phyloP scores from a whole-genome alignment of 176 grass and related monocot genomes.

The Miscanthus lutarioriparius region DNA sequence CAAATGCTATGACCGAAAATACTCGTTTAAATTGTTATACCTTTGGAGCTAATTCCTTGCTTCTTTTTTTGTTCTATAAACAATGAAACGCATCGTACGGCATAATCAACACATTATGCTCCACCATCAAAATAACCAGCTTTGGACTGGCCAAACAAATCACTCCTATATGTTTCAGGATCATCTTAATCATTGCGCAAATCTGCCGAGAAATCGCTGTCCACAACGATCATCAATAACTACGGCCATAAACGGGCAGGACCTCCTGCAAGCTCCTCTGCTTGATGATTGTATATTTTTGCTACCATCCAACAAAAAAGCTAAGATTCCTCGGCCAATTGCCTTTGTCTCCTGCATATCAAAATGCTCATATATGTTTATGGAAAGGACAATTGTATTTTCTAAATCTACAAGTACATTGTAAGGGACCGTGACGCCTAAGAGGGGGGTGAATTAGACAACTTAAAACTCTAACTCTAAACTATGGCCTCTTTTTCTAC shows the following conservation, averaged over 20 bases:
- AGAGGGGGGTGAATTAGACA: too few relatives aligned
- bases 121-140: slow-evolving; percentile 31
- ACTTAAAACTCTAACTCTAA: too few relatives aligned
- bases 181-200: slow-evolving; percentile 33
- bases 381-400: slow-evolving; percentile 30
- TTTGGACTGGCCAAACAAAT: slow-evolving; percentile 44
- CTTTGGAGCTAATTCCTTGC: slow-evolving; percentile 1
- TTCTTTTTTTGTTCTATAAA: slow-evolving; percentile 23
- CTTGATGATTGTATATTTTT: slow-evolving; percentile 14
- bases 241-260: neutral
- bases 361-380: slow-evolving; percentile 35
- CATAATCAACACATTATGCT: slow-evolving; percentile 20
- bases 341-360: slow-evolving; percentile 41
- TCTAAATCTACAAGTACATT: slow-evolving; percentile 40
- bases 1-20: slow-evolving; percentile 27
- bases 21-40: slow-evolving; percentile 43
- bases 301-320: slow-evolving; percentile 33
- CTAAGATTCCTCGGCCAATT: slow-evolving; percentile 43
- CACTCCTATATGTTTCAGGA: slow-evolving; percentile 11
- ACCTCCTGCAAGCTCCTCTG: slow-evolving; percentile 29
- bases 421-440: too few relatives aligned
- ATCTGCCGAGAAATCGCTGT: slow-evolving; percentile 17
- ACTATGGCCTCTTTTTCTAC: too few relatives aligned
- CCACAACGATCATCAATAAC: neutral
- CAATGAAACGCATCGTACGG: slow-evolving; percentile 11